Evolutionary conservation across 352 stramenopile species (phyloP).

Genomic region (Peronospora tabacina): DNA sequence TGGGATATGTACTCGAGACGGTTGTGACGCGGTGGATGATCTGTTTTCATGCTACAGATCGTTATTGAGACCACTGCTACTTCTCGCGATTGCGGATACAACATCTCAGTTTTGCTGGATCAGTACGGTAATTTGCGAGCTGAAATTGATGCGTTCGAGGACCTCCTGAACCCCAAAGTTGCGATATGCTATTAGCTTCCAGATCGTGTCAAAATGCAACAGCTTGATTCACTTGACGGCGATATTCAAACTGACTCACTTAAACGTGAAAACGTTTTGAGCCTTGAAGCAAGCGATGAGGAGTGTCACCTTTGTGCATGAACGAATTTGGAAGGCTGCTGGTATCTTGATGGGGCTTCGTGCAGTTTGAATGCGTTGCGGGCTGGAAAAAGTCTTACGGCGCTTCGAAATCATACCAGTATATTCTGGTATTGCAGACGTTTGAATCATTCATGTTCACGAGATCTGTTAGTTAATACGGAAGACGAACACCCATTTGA

Average conservation of each 20-base stretch:
- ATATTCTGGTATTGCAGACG: constrained; percentile 16
- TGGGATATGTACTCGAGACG: not conserved
- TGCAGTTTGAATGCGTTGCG: constrained; percentile 3
- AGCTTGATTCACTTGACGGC: constrained; percentile 3
- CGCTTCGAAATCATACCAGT: constrained; percentile 3
- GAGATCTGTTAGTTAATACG: not conserved
- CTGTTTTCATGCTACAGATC: constrained; percentile 28
- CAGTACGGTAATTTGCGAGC: constrained; percentile 9
- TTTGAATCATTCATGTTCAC: constrained; percentile 26
- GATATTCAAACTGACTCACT: constrained; percentile 3
- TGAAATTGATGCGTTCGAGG: constrained; percentile 14
- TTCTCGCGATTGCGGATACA: constrained; percentile 16
- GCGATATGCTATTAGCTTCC: constrained; percentile 7
- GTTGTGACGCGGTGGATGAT: constrained; percentile 17
- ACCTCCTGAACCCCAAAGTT: constrained; percentile 13
- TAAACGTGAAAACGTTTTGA: not conserved
- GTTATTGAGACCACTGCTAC: constrained; percentile 9
- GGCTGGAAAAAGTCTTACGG: not conserved
- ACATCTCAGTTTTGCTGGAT: constrained; percentile 8
- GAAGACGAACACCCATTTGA: not conserved
- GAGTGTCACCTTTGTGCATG: constrained; percentile 3
- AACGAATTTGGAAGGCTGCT: constrained; percentile 4
- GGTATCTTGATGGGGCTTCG: constrained; percentile 2
- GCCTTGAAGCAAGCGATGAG: not conserved
- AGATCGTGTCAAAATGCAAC: constrained; percentile 1